Conservation (phyloP, 192 early-diverging fungal genomes). For the Geranomyces variabilis region DNA sequence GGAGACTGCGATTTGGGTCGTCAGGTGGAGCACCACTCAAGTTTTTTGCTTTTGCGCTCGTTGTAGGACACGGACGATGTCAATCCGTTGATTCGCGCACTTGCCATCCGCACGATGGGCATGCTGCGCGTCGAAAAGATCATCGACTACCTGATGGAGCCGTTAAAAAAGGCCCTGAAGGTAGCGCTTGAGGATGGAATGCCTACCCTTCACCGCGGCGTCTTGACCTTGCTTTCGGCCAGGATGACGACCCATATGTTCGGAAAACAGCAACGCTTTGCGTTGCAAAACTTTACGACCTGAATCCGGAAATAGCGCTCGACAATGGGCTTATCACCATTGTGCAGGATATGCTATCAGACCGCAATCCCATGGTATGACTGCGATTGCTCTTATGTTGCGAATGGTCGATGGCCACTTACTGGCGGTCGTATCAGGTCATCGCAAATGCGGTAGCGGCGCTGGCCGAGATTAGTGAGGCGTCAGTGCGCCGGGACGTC, state of each 20-base stretch:
- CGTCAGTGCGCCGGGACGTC: slow-evolving; percentile 63
- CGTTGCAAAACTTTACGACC: slow-evolving; percentile 94
- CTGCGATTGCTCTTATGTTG: neutral
- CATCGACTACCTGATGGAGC: slow-evolving; percentile 89
- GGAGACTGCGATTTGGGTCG: too few species aligned
- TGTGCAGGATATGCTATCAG: slow-evolving; percentile 88
- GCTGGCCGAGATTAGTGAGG: slow-evolving; percentile 86
- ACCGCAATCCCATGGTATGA: slow-evolving; percentile 91
- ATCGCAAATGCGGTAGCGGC: slow-evolving; percentile 95
- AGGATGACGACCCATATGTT: slow-evolving; percentile 96
- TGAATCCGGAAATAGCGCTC: slow-evolving; percentile 80
- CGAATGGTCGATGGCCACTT: neutral
- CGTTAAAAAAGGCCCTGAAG: slow-evolving; percentile 83
- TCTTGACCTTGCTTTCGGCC: neutral
- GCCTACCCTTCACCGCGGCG: neutral
- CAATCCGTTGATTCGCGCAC: slow-evolving; percentile 93
- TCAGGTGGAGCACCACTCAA: too few species aligned
- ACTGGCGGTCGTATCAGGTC: slow-evolving; percentile 46
- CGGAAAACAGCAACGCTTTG: slow-evolving; percentile 96
- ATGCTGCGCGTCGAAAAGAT: slow-evolving; percentile 95
- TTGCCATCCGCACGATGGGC: slow-evolving; percentile 98
- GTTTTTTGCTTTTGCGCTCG: too few species aligned
- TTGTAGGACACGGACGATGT: slow-evolving; percentile 86
- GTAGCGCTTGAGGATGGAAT: slow-evolving; percentile 30
- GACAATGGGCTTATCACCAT: slow-evolving; percentile 91